phyloP scores from a whole-genome alignment of 805 yeast species.

The Candida sanyiensis region DNA sequence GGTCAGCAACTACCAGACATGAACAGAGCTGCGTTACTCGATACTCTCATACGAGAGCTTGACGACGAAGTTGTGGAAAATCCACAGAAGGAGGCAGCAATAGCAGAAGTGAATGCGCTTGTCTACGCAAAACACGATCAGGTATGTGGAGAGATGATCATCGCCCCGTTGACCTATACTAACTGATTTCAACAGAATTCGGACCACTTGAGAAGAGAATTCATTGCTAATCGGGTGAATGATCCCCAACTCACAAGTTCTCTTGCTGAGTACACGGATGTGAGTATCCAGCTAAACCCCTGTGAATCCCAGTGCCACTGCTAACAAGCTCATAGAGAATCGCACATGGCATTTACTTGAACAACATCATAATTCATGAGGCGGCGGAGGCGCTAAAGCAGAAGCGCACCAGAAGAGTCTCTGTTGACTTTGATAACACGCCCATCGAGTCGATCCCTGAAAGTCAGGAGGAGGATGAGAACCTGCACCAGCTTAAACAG shows the following conservation, averaged over 20 bases:
- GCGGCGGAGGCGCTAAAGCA: constrained; percentile 8
- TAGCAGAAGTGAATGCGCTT: constrained; percentile 10
- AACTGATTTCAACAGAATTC: constrained; percentile 3
- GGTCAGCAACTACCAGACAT: background rate
- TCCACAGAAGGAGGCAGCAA: constrained; percentile 2
- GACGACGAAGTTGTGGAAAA: constrained; percentile 3
- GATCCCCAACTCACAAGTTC: background rate
- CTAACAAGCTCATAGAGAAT: constrained; percentile 8
- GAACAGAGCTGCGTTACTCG: constrained; percentile 1
- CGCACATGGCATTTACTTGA: constrained; percentile 10
- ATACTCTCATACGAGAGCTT: constrained; percentile 1
- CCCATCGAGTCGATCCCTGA: constrained; percentile 2
- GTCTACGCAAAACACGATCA: constrained; percentile 12
- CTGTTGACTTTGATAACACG: constrained; percentile 20
- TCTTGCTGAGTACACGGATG: constrained; percentile 9
- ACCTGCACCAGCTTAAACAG: constrained; percentile 28
- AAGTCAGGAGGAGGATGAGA: constrained; percentile 23
- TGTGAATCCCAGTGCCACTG: too few species aligned
- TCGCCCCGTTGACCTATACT: background rate
- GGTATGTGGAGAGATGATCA: constrained; percentile 4
- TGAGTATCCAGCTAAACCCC: background rate
- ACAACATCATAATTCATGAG: constrained; percentile 8
- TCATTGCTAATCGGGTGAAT: background rate
- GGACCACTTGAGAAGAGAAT: constrained; percentile 5
- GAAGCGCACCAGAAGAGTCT: constrained; percentile 15